Evolutionary conservation across 2,329 filamentous ascomycete species (phyloP), one percentile per base, ranked within the genome.

Genomic region (Trichophyton simii): DNA sequence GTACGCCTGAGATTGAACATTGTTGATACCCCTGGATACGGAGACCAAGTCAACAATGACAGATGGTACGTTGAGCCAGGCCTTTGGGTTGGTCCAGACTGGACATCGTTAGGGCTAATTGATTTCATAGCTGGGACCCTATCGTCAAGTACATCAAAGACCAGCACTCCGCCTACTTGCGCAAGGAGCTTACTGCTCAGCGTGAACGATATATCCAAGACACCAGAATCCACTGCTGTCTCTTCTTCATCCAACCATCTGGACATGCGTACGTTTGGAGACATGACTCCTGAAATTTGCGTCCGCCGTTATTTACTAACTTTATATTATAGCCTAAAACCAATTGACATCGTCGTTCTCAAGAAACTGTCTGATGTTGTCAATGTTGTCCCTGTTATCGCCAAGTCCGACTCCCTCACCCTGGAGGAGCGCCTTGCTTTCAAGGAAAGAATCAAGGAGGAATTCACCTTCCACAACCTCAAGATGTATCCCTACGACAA

Each of bases 81-180:
- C 28, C 15, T 13, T 4, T 22, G 3, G 61, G 44, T 58, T 38
- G 46, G n/a, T 22, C 60, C 44, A 57, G 18, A 34, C n/a, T 60
- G 48, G 44, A 31, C 11, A 44, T 46, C 18, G 13, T 15, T 7
- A 31, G 48, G 61, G 18, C 57, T 60, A 42, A 57, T 18, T 28
- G 4, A 41, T 44, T 62, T 62, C 60, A 52, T 42, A 81, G 79
- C 86, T 99, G 94, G 94, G 94, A 99, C 75, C 94, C 94, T 66
- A 99, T 99, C 76, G 92, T 99, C 83, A 99, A 99, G 83, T 99
- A 99, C 80, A 99, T 99, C 84, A 99, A 99, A 84, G 94, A 99
- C 79, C 94, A 99, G 82, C 94, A 99, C 83, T 96, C 91, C 60
- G 92, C 94, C 71, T 99, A 97, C 81, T 86, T 99, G 70, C 89